Evolutionary conservation across 139 green algal genomes (phyloP).

Genomic region (Deuterostichococcus epilithicus): DNA sequence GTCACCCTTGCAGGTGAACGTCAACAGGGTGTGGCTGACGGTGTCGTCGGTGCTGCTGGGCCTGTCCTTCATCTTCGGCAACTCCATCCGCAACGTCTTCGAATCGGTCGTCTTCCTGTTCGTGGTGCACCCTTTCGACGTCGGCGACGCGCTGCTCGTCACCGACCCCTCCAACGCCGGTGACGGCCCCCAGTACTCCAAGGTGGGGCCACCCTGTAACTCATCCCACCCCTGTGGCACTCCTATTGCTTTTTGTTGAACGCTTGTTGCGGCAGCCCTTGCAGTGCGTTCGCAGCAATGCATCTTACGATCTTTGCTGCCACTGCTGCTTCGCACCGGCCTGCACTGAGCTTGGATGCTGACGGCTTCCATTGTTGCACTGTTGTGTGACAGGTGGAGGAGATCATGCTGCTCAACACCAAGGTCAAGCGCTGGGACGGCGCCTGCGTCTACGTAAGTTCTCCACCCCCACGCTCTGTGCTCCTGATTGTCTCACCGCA

Average conservation of each 20-base stretch:
- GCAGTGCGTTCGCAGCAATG: no score
- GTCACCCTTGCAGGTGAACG: conserved; percentile 34
- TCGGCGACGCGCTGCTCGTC: conserved; percentile 40
- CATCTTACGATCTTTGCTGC: no score
- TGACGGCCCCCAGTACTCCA: conserved; percentile 5
- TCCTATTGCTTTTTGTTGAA: no score
- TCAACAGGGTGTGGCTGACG: conserved; percentile 43
- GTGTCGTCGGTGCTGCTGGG: conserved; percentile 44
- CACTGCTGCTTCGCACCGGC: no score
- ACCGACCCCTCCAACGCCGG: background rate
- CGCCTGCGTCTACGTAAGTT: conserved; percentile 27
- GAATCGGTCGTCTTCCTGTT: conserved; percentile 46
- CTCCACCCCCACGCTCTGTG: conserved; percentile 26
- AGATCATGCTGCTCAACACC: conserved; percentile 50
- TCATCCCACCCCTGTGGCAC: no score
- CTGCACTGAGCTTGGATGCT: no score
- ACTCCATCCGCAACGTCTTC: conserved; percentile 40
- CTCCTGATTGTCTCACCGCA: no score
- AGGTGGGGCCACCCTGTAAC: conserved; percentile 16
- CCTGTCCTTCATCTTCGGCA: conserved; percentile 63
- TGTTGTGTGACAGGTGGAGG: conserved; percentile 37
- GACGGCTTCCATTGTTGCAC: no score
- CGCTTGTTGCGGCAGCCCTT: no score
- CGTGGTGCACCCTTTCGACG: conserved; percentile 44
- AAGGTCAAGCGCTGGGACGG: conserved; percentile 37